Base-by-base conservation (phyloP, 108 stramenopile species). In the Pseudonitzschia multistriata region DNA sequence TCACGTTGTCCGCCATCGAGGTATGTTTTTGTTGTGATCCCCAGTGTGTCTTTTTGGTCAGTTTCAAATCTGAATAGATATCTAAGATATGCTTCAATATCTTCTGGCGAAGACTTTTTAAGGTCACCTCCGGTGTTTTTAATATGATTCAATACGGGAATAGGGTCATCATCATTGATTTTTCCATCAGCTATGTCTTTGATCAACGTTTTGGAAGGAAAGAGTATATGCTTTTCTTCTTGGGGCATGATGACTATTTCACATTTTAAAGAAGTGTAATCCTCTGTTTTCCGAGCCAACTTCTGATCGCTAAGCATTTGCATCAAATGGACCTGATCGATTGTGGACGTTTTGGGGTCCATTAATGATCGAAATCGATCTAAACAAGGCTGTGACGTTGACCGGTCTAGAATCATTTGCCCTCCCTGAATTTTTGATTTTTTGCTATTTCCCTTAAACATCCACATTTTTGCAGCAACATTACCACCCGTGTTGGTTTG, bases 391-490 rank as follows among this genome's bases (percentile, higher is more conserved):
- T 68, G 28, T 1, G 67, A 68, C 21, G 31, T 24, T 8, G 0
- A 5, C 21, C 67, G 48, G 25, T 68, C 67, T 21, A 68, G 34
- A 34, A 68, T 68, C 28, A 68, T 54, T 21, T 50, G 30, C 30
- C 67, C 67, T 14, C 67, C 67, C 30, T 68, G 67, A 22, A 68
- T 54, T 3, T 42, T 50, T 0, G 33, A 35, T 24, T 53, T 15
- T 24, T 17, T 21, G 29, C 11, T 27, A 28, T 67, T 50, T 6
- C 52, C 33, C 34, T 68, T 34, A 28, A 68, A 68, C 50, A 68
- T 54, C 67, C 67, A 68, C 49, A 68, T 68, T 24, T 68, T 68
- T 27, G 54, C 54, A 8, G 21, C 54, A 55, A 25, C 54, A 55
- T 21, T 25, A 55, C 27, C 29, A 3, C 5, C 27, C 14, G 27